Conservation (phyloP, 1,139 yeast species). For the Hansenula sp. region DNA sequence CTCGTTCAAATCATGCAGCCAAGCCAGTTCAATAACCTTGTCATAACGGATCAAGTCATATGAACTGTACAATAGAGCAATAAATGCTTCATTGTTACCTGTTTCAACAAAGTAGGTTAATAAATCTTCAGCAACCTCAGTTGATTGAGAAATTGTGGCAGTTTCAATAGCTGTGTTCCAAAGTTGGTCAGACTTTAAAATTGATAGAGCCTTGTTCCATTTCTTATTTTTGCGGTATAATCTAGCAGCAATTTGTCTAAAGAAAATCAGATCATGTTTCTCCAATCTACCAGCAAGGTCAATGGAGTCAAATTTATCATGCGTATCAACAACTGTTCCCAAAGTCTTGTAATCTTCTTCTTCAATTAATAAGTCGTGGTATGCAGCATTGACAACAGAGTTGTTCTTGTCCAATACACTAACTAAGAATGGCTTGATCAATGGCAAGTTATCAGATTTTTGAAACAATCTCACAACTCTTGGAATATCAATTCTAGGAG, state of each 20-base stretch:
- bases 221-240: slow-evolving; percentile 92
- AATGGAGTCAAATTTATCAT: slow-evolving; percentile 88
- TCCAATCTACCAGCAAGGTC: slow-evolving; percentile 92
- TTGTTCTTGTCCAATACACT: slow-evolving; percentile 89
- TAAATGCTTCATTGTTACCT: slow-evolving; percentile 94
- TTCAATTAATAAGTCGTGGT: slow-evolving; percentile 92
- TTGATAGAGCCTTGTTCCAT: slow-evolving; percentile 83
- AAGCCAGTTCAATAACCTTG: slow-evolving; percentile 81
- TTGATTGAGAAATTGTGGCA: slow-evolving; percentile 76
- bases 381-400: slow-evolving; percentile 89
- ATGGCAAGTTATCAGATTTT: slow-evolving; percentile 92
- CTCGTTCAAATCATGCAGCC: slow-evolving; percentile 81
- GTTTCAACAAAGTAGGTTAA: slow-evolving; percentile 93
- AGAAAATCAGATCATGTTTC: slow-evolving; percentile 84
- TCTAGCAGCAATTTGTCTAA: slow-evolving; percentile 94
- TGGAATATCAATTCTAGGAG: slow-evolving; percentile 92
- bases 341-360: slow-evolving; percentile 94
- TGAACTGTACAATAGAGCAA: slow-evolving; percentile 84
- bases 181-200: slow-evolving; percentile 85
- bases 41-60: slow-evolving; percentile 80
- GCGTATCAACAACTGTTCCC: slow-evolving; percentile 81
- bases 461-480: slow-evolving; percentile 94
- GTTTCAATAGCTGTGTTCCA: slow-evolving; percentile 96
- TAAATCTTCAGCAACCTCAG: slow-evolving; percentile 84
- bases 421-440: slow-evolving; percentile 91